A percentile compares a stretch with the other conserved stretches of the same genome.
Evolutionary conservation across 345 rosid species (phyloP).

Genomic region (Balakata baccata): DNA sequence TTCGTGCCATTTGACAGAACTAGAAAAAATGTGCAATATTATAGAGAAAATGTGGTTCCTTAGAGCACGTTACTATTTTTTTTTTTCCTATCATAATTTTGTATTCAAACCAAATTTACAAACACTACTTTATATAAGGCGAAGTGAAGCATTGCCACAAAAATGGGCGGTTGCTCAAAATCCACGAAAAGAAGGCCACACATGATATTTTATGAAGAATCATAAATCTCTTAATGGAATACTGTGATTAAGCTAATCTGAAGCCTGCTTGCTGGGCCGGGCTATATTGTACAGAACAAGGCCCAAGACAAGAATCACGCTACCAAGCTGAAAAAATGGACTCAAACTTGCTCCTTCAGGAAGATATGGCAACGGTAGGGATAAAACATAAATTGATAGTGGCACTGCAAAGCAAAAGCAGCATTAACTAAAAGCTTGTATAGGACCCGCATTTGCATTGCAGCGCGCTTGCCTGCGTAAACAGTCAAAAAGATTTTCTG

Average conservation of each 20-base stretch:
- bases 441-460: neutral
- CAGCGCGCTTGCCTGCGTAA: neutral
- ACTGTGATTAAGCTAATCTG: constrained; percentile 14
- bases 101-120: neutral
- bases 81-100: no score
- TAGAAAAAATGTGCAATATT: no score
- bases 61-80: no score
- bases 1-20: no score
- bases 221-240: neutral
- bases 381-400: constrained; percentile 57
- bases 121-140: neutral
- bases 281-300: constrained; percentile 62
- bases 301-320: constrained; percentile 53
- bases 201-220: neutral
- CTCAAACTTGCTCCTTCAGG: constrained; percentile 71
- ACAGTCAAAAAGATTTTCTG: neutral
- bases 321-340: constrained; percentile 55
- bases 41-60: no score
- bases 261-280: constrained; percentile 28
- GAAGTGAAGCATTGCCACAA: neutral
- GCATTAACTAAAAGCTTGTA: constrained; percentile 4
- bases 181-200: neutral
- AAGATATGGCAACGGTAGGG: constrained; percentile 78
- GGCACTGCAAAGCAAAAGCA: constrained; percentile 52
- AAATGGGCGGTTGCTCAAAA: neutral